Base-by-base conservation (phyloP, 1,139 yeast genomes). In the Yamadazyma sp. region DNA sequence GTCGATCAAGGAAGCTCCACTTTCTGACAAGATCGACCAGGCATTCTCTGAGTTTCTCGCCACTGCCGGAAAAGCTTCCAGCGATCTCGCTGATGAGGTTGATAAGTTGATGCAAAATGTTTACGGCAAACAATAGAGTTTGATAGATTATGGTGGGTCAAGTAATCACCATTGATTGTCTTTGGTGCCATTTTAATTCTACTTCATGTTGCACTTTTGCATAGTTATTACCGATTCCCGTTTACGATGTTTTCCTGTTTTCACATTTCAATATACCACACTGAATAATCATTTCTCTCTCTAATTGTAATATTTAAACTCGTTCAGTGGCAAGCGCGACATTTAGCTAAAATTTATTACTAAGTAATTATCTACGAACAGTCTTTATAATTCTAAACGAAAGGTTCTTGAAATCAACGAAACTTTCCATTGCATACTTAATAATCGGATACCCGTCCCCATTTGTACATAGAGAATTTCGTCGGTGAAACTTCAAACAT, bases 81-180 rank as follows among this genome's bases (percentile, higher is more conserved):
- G 22, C 16, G 40, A 45, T 21, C 16, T 43, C 18, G 32, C 41
- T 12, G 35, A 42, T 9, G 48, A 46, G 33, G 36, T 46, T 27
- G 44, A 46, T 13, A 37, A 43, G n/a, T 24, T 46, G 12, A 40
- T 46, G 29, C 30, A 34, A 12, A 33, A 39, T 22, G 38, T 41
- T 32, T 46, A 46, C 30, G 34, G 41, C 25, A 35, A 41, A 20
- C 26, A 32, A 34, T 21, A 34, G 35, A 34, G 17, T 33, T 10
- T 15, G n/a, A 10, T 18, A n/a, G n/a, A n/a, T n/a, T n/a, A n/a
- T n/a, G n/a, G n/a, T n/a, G n/a, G n/a, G n/a, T n/a, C n/a, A n/a
- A n/a, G n/a, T n/a, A n/a, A n/a, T n/a, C n/a, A n/a, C n/a, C n/a
- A n/a, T n/a, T n/a, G n/a, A n/a, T n/a, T n/a, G n/a, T n/a, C n/a